These are phyloP conservation scores for Emericellopsis atlantica DNA, from an alignment of 2,329 filamentous ascomycete species.

Conservation along the genomic window DNA sequence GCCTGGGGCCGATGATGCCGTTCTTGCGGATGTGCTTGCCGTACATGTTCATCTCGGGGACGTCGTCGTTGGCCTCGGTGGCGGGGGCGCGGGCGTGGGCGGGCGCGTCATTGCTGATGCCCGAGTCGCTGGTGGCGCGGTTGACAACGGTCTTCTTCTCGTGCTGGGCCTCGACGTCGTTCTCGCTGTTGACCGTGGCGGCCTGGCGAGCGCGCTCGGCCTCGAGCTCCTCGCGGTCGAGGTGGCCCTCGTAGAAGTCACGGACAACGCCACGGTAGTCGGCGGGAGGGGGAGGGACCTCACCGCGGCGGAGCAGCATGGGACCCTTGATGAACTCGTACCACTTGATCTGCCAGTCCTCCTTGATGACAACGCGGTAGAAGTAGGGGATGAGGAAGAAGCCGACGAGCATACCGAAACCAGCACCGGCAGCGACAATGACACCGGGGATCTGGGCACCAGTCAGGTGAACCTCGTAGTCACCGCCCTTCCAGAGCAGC, in stretches of 20 bases:
- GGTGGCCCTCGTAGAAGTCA: slow-evolving; percentile 43
- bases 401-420: slow-evolving; percentile 31
- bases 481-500: slow-evolving; percentile 42
- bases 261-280: slow-evolving; percentile 27
- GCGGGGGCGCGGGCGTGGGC: slow-evolving; percentile 16
- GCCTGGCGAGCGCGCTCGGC: slow-evolving; percentile 18
- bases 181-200: slow-evolving; percentile 4
- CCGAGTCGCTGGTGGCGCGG: slow-evolving; percentile 13
- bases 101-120: slow-evolving; percentile 13
- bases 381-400: slow-evolving; percentile 47
- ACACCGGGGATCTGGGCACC: slow-evolving; percentile 35
- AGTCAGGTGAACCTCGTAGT: slow-evolving; percentile 31
- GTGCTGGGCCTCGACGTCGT: slow-evolving; percentile 12
- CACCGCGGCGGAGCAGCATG: slow-evolving; percentile 31
- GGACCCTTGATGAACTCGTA: slow-evolving; percentile 42
- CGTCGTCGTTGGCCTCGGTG: slow-evolving; percentile 11
- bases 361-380: slow-evolving; percentile 42
- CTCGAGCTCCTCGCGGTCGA: slow-evolving; percentile 39
- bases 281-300: slow-evolving; percentile 26
- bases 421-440: slow-evolving; percentile 39
- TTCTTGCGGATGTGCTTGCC: neutral
- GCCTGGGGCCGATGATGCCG: slow-evolving; percentile 16
- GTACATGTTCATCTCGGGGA: slow-evolving; percentile 33
- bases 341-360: slow-evolving; percentile 46
- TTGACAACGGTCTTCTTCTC: slow-evolving; percentile 17